Base-by-base conservation (phyloP, 2,329 filamentous ascomycete genomes). In the Aspergillus alliaceus region DNA sequence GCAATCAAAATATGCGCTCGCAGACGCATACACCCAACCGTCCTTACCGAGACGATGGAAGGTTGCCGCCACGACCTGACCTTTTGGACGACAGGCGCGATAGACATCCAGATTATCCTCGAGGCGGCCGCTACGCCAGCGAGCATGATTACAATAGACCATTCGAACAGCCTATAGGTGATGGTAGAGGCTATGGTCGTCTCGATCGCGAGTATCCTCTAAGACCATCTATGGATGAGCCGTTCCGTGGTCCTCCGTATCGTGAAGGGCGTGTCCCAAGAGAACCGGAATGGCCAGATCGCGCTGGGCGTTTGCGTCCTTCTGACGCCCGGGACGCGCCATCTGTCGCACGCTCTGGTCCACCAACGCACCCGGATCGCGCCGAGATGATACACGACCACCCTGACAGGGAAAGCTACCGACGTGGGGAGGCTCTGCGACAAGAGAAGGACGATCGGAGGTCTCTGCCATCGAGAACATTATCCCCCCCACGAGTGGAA, bases 261-360 rank as follows among this genome's bases (percentile, higher is more conserved):
- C 74, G 73, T 20, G 76, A 77, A 32, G 55, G 64, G 24, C 68
- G 72, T 34, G 61, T 65, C 34, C 63, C 65, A 15, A 68, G 74
- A 22, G 75, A 78, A 39, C 63, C 67, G 32, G 75, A 77, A 15
- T 73, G 74, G 66, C 62, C 66, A 51, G 75, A 77, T 51, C 69
- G 76, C 18, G 54, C 68, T 42, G 69, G 67, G 22, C 70, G 73
- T 25, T 62, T 70, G 46, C 72, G 75, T 24, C 58, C 67, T 56
- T 61, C 67, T 20, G 60, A 68, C 31, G 69, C 61, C 20, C 62
- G 65, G 55, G 68, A 74, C 29, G 58, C 61, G 29, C 54, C 62
- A 14, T 59, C 68, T 55, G 59, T 63, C 51, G 62, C 66, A 42
- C 67, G 69, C 24, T 22, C 61, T 18, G 68, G 66, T 34, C 61